Base-by-base conservation (phyloP, 2,329 filamentous ascomycete species). In the Colletotrichum tofieldiae region DNA sequence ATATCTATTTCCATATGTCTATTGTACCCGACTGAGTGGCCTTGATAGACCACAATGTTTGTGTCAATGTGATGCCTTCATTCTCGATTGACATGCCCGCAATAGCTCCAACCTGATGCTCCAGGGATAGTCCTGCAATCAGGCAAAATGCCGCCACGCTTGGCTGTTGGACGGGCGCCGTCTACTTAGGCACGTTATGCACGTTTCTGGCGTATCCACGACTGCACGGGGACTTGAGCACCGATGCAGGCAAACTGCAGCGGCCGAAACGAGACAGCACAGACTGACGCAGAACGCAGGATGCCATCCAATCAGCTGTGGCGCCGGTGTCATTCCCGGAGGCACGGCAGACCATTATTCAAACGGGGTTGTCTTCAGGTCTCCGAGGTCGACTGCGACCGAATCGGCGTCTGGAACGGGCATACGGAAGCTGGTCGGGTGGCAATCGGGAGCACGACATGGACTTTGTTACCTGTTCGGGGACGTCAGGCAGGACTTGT, bases 201-300 rank as follows among this genome's bases (percentile, higher is more conserved):
- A 62, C 60, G 47, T 20, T 23, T 51, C 52, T 65, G 52, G 52
- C 66, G 52, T 65, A 52, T 37, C 58, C 54, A 58, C 58, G 51
- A 65, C 41, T 49, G 39, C 51, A 41, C 60, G 60, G 51, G 29
- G 60, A 58, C 26, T 64, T 51, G 29, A 56, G 60, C 65, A 32
- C 41, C 20, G 51, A 0, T 56, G 67, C 62, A 66, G 67, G 35
- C 32, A 39, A 47, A 62, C 47, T 39, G 49, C 47, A 41, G 45
- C 47, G 37, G 49, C 58, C 58, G 52, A 65, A 32, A 54, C 59
- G 41, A 37, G 26, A 26, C 65, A 67, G 45, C 65, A 67, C 65
- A 29, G 65, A 61, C 54, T 35, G 54, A 56, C 20, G 54, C 54
- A 65, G 18, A 39, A 23, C 32, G 37, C 35, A 11, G 54, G 43